Evolutionary conservation across 2,329 filamentous ascomycete species (phyloP).

Genomic region (Xenoacremonium recifei): DNA sequence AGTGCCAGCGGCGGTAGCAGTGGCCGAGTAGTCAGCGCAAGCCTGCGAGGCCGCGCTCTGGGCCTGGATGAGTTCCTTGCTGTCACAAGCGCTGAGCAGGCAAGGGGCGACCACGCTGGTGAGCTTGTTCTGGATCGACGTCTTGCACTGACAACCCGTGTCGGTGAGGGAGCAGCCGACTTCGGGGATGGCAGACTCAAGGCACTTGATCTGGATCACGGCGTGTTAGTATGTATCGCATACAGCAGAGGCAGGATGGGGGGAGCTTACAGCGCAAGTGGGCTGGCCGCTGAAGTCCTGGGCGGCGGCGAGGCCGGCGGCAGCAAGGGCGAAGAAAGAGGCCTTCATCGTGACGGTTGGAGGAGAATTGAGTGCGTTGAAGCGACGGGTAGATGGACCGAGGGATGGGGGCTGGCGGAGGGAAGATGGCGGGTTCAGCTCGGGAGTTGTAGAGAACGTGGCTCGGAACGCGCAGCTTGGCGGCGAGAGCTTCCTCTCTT

Average conservation of each 20-base stretch:
- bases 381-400: no score
- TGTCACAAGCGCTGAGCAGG: constrained; percentile 33
- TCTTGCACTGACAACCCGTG: constrained; percentile 38
- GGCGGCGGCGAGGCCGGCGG: constrained; percentile 35
- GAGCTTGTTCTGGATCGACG: constrained; percentile 31
- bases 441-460: no score
- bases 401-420: no score
- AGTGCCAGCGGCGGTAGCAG: constrained; percentile 11
- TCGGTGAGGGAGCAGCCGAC: constrained; percentile 37
- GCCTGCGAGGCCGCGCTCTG: constrained; percentile 29
- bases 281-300: constrained; percentile 37
- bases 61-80: constrained; percentile 29
- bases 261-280: constrained; percentile 39
- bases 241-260: background rate
- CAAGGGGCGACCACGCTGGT: constrained; percentile 29
- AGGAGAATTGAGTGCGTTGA: no score
- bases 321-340: constrained; percentile 30
- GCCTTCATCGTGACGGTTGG: constrained; percentile 39
- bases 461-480: no score
- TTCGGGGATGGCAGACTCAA: constrained; percentile 32
- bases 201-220: constrained; percentile 33
- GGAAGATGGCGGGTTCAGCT: no score
- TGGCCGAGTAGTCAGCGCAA: constrained; percentile 25
- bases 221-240: no score
- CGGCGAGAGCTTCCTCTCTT: no score